Conservation (phyloP, 176 grass and related monocot genomes). For the Canna indica region DNA sequence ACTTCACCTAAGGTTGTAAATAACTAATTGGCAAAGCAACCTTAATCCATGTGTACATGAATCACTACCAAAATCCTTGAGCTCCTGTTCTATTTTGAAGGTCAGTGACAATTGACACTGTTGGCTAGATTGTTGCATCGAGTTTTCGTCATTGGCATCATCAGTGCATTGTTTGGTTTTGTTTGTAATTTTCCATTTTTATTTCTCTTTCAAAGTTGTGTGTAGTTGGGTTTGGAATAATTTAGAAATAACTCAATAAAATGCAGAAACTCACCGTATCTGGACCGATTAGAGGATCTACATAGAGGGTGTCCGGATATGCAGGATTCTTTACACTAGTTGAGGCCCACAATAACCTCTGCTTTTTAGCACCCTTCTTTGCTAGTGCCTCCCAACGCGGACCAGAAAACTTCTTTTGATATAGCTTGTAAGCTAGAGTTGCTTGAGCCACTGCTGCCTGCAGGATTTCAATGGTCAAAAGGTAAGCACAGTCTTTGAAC, state of each 20-base stretch:
- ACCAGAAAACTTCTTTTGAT: constrained; percentile 95
- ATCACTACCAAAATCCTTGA: too few relatives aligned
- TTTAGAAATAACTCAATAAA: not conserved
- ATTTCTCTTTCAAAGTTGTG: not conserved
- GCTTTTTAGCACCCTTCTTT: constrained; percentile 98
- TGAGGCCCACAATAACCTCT: constrained; percentile 93
- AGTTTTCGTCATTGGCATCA: too few relatives aligned
- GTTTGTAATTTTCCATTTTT: too few relatives aligned
- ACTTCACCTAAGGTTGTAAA: too few relatives aligned
- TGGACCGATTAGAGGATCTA: constrained; percentile 96
- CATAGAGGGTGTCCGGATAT: constrained; percentile 86
- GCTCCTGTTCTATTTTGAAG: too few relatives aligned
- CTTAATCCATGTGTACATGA: too few relatives aligned
- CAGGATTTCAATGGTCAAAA: constrained; percentile 6
- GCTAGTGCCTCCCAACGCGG: constrained; percentile 96
- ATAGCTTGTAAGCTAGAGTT: constrained; percentile 83
- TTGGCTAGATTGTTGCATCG: too few relatives aligned
- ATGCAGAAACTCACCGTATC: constrained; percentile 80
- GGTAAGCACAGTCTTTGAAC: too few relatives aligned
- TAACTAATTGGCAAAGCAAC: too few relatives aligned
- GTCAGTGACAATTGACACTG: too few relatives aligned
- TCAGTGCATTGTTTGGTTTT: too few relatives aligned
- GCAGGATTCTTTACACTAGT: constrained; percentile 96
- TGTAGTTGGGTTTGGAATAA: too few relatives aligned
- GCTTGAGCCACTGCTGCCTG: constrained; percentile 97